Base-by-base conservation (phyloP, 2,329 filamentous ascomycete species). In the Phialophora verrucosa region DNA sequence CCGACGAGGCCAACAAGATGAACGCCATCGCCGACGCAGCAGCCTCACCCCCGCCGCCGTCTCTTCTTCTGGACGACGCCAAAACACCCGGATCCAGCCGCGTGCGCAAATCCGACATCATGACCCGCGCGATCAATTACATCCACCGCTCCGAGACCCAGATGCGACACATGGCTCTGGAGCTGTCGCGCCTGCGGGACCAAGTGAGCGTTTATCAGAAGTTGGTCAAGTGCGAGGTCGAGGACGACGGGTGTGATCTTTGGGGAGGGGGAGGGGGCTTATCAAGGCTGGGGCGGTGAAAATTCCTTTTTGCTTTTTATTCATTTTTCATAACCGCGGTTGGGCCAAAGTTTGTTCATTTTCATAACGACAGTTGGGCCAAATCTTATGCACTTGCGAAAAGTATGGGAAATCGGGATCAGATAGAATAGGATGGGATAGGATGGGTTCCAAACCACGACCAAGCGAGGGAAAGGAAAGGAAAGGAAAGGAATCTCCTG, bases 51-150 rank as follows among this genome's bases (percentile, higher is more conserved):
- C 14, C 27, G 3, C 20, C 14, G 50, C 7, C 2, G 44, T 4
- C 31, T n/a, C 17, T 3, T 17, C 38, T 51, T 4, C 20, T 25
- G 2, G 49, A 51, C 25, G 49, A 55, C 6, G 14, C 10, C 25
- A 29, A 55, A 29, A 1, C 29, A 25, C 14, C 44, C n/a, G 20
- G 8, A 1, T 35, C 44, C 10, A 25, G 55, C n/a, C 68, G 62
- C 8, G 66, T 67, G 4, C 62, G 67, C 20, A 70, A 70, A 35
- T 66, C 63, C 20, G 67, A 70, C 31, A 65, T 70, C 49, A 65
- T 70, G 44, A 61, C 62, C 25, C 49, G 64, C 57, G 69, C 69
- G 5, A 66, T 70, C 57, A 62, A 55, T 11, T 70, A 69, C 31
- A 63, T 70, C 27, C 66, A 70, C 20, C 47, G 60, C 29, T 63